Conservation (phyloP, 257 asterid genomes). For the Penstemon davidsonii region DNA sequence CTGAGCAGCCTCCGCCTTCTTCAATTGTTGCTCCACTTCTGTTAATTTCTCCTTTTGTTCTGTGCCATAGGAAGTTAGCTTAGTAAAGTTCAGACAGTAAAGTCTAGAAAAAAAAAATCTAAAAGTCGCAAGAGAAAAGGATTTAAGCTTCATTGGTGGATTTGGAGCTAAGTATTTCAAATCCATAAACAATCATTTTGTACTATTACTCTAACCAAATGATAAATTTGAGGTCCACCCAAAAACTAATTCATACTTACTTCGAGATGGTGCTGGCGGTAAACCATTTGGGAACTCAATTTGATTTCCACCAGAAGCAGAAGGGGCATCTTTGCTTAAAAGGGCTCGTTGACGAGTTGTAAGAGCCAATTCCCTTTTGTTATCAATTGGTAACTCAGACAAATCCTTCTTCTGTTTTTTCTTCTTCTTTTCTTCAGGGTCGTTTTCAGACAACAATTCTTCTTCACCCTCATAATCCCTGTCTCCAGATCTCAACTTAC, state of each 20-base stretch:
- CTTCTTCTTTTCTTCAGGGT: conserved; percentile 56
- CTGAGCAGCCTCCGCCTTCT: conserved; percentile 92
- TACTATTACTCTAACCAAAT: too few species aligned
- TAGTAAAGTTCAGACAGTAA: conserved; percentile 9
- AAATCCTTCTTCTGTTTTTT: conserved; percentile 63
- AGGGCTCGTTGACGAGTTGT: conserved; percentile 93
- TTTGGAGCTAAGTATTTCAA: too few species aligned
- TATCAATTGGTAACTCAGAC: conserved; percentile 60
- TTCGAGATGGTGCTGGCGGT: conserved; percentile 89
- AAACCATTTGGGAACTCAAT: conserved; percentile 84
- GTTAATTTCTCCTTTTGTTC: conserved; percentile 84
- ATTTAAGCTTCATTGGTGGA: too few species aligned
- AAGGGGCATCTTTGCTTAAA: conserved; percentile 54
- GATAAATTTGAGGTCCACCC: too few species aligned
- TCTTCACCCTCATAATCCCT: conserved; percentile 60
- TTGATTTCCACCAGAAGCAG: conserved; percentile 43
- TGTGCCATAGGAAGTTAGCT: conserved; percentile 33
- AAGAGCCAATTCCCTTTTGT: conserved; percentile 72
- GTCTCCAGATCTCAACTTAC: conserved; percentile 58
- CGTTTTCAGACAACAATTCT: conserved; percentile 56
- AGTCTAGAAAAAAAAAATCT: conserved; percentile 5
- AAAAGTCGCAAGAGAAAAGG: conserved; percentile 15
- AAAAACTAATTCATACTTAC: conserved; percentile 37
- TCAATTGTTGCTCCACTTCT: conserved; percentile 89
- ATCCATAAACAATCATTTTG: too few species aligned